Evolutionary conservation across 2,329 filamentous ascomycete genomes (phyloP), one percentile per base, ranked within the genome.

Genomic region (Aspergillus calidoustus): DNA sequence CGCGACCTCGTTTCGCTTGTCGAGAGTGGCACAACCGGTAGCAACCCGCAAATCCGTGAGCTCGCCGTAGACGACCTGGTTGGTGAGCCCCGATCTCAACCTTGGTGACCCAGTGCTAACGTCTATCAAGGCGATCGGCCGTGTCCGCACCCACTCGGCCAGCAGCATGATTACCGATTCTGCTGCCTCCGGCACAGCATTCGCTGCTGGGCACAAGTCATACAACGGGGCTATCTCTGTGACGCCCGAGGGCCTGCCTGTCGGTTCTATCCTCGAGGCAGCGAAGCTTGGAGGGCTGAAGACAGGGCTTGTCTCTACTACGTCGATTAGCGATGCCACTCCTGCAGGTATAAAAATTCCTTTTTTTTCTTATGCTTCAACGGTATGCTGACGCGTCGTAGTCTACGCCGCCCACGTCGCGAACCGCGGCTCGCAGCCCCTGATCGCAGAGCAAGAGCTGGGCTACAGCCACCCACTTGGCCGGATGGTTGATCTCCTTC

Each of bases 91-190:
- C 2, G n/a, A 13, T 31, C 23, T 25, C n/a, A 15, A 30, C 46
- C 43, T 46, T 15, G 3, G 3, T 5, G 1, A 19, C 17, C 2
- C 15, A 23, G n/a, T 48, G 13, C 22, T 48, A 48, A 48, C 19
- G 1, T 7, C 25, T 34, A 4, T 0, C 48, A 4, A 60, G 58
- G 51, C 51, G 8, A 60, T 60, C 34, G 58, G 58, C 13, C 51
- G 52, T 25, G 58, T 60, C 25, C 52, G 58, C 23, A 60, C 58
- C 13, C 44, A 50, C 52, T 60, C 58, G 6, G 51, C 44, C 43
- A 54, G 25, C 46, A 55, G 30, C 22, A 54, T 60, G 50, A 60
- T 60, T 51, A 60, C 58, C 44, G 58, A 60, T 30, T 60, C 58
- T 6, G 58, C 58, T 11, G 58, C 58, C 15, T 54, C 58, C 9